Conservation (phyloP, 148 eudicot genomes). For the Fagopyrum tataricum region DNA sequence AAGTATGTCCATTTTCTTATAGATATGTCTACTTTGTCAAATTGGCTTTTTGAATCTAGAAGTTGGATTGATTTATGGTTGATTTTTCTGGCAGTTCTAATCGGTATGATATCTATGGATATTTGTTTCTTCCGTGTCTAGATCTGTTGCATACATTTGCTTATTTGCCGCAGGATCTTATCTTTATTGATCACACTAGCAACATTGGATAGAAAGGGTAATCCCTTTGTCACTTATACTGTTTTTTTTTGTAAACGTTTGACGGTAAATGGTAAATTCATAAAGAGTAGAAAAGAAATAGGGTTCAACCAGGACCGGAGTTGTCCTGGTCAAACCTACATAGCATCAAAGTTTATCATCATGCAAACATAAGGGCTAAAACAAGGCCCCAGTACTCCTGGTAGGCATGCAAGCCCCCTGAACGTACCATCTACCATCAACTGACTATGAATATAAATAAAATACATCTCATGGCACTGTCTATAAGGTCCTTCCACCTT, state of each 20-base stretch:
- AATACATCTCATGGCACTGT: too few species aligned
- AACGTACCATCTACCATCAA: too few species aligned
- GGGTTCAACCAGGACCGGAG: too few species aligned
- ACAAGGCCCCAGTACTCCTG: too few species aligned
- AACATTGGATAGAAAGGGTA: conserved; percentile 95
- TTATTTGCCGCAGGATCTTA: conserved; percentile 70
- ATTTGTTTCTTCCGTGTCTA: conserved; percentile 26
- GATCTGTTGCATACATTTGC: conserved; percentile 89
- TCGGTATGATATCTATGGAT: conserved; percentile 9
- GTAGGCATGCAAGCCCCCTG: too few species aligned
- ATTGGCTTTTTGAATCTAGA: background rate
- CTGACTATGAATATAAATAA: too few species aligned
- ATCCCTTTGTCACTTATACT: background rate
- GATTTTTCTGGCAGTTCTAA: background rate
- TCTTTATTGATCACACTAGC: conserved; percentile 92
- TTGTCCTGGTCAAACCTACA: too few species aligned
- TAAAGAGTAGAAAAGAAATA: too few species aligned
- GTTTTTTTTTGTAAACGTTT: background rate
- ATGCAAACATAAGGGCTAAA: too few species aligned
- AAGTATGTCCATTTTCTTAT: background rate
- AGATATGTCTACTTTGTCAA: background rate
- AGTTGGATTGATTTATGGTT: conserved; percentile 11
- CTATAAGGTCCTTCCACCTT: too few species aligned
- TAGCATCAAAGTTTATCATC: too few species aligned
- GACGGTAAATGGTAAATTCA: too few species aligned